phyloP scores from a whole-genome alignment of 257 asterid genomes.

The Solanum pennellii region DNA sequence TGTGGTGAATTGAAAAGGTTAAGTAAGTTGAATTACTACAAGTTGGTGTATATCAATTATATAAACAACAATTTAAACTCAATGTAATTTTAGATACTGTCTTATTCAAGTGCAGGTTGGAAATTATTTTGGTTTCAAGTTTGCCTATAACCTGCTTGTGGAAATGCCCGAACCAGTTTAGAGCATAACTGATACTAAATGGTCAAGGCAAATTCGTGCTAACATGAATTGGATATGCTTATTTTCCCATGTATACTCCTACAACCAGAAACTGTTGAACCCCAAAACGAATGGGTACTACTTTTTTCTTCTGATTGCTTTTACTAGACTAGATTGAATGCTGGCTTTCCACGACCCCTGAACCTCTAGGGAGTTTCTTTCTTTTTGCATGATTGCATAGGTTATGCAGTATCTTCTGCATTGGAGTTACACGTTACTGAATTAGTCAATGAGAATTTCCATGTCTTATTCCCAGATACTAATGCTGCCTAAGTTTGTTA shows the following conservation, averaged over 20 bases:
- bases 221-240: background rate
- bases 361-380: background rate
- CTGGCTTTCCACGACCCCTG: background rate
- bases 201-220: background rate
- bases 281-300: background rate
- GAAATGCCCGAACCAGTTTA: constrained; percentile 11
- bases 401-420: background rate
- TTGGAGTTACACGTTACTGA: background rate
- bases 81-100: background rate
- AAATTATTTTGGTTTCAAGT: background rate
- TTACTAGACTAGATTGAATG: background rate
- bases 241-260: background rate
- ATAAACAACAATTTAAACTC: background rate
- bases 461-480: background rate
- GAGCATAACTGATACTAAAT: background rate
- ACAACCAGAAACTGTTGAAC: background rate
- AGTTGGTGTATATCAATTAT: background rate
- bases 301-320: background rate
- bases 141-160: constrained; percentile 8
- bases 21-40: background rate
- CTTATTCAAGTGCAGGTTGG: background rate
- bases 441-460: background rate
- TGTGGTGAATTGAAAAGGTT: background rate
- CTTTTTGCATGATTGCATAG: background rate
- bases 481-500: background rate